Conservation (phyloP, 192 early-diverging fungal genomes). For the Linnemannia exigua region DNA sequence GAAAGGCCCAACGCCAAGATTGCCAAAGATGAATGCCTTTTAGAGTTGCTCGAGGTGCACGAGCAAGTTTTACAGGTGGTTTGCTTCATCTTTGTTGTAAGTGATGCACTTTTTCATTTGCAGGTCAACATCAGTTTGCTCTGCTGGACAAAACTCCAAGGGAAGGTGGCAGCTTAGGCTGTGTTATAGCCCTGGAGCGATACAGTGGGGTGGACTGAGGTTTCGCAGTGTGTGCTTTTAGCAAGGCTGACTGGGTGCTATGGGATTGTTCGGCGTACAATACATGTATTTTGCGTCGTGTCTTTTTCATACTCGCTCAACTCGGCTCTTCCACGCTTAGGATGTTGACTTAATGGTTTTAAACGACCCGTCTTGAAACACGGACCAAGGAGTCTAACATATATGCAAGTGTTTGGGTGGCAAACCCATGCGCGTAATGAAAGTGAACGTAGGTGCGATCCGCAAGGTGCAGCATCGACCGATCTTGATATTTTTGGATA, state of each 20-base stretch:
- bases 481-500: constrained; percentile 64
- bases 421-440: constrained; percentile 66
- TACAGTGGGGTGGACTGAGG: constrained; percentile 72
- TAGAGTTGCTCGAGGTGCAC: no score
- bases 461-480: constrained; percentile 67
- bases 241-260: constrained; percentile 53
- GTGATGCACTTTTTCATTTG: constrained; percentile 65
- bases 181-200: constrained; percentile 71
- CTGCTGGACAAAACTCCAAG: constrained; percentile 65
- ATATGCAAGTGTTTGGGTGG: constrained; percentile 79
- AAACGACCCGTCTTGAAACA: constrained; percentile 87
- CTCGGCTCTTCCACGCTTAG: constrained; percentile 59
- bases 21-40: no score
- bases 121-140: constrained; percentile 71
- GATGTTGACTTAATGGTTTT: constrained; percentile 74
- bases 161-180: constrained; percentile 64
- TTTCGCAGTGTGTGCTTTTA: constrained; percentile 61
- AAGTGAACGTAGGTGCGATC: constrained; percentile 59
- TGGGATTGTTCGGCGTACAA: constrained; percentile 52
- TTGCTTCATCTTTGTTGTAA: constrained; percentile 40
- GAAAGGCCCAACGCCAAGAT: no score
- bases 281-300: constrained; percentile 51
- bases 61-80: no score
- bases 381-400: constrained; percentile 89
- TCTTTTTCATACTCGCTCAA: constrained; percentile 44